Base-by-base conservation (phyloP, 345 rosid species). In the Litchi chinensis region DNA sequence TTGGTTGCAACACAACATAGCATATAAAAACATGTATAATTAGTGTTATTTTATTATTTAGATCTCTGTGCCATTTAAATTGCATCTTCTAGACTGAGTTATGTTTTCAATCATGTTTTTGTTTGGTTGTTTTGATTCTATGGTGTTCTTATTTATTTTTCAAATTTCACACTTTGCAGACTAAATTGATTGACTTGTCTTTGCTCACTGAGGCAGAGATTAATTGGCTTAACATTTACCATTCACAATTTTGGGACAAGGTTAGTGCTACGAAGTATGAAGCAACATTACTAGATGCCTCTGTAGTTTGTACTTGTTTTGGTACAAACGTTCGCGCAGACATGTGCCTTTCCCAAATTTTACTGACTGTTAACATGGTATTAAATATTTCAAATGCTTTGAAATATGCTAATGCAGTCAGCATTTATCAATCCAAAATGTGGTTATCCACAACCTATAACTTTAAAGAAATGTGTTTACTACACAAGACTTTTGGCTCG, bases 241-340 rank as follows among this genome's bases (percentile, higher is more conserved):
- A 93, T 78, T 65, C 82, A 3, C 93, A 93, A 85, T 97, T 93
- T 69, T 92, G 99, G 99, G 95, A 89, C 70, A 95, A 95, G 97
- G 98, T 91, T 79, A 82, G 79, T 54, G 54, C 63, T 2, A 2
- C 16, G 7, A 15, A 24, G 15, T 32, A 32, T 32, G 37, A 32
- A 32, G 2, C 10, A 9, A 71, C 18, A 10, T 19, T 16, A 13
- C 6, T 8, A 57, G 67, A 10, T 22, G 15, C 54, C 24, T 15
- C 12, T 10, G 1, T 15, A 21, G 13, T 67, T 24, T 70, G n/a
- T 5, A 54, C 59, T 54, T 54, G 73, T 70, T 46, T 70, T 8
- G 6, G n/a, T 24, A 46, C 18, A 24, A 4, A 70, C 16, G 50
- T 67, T 18, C n/a, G 18, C 54, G 43, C n/a, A 43, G 28, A 41